phyloP scores from a whole-genome alignment of 345 rosid genomes.

The Brassica rapa region DNA sequence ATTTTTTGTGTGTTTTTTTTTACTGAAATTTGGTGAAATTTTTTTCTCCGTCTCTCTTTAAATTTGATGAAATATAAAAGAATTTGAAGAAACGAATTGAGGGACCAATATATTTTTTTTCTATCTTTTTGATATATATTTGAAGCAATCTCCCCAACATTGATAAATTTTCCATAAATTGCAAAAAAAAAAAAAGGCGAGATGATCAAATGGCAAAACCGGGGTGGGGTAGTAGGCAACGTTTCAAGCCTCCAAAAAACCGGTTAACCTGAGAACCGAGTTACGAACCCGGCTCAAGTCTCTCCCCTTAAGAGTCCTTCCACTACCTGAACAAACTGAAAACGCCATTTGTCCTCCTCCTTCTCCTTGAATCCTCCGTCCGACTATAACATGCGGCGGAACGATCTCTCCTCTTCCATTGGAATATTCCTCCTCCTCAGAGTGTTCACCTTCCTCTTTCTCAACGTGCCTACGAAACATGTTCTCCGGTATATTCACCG shows the following conservation, averaged over 20 bases:
- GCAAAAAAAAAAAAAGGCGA: neutral
- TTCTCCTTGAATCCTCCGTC: constrained; percentile 36
- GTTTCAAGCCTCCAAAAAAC: constrained; percentile 32
- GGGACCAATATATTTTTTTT: neutral
- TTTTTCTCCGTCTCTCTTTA: neutral
- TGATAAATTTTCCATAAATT: neutral
- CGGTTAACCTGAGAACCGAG: constrained; percentile 42
- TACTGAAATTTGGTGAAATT: neutral
- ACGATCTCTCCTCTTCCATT: constrained; percentile 21
- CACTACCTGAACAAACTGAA: constrained; percentile 37
- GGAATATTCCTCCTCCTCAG: constrained; percentile 24
- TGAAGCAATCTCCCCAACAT: neutral
- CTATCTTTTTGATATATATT: neutral
- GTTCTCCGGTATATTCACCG: constrained; percentile 36
- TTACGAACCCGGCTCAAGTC: constrained; percentile 36
- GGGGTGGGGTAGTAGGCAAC: too few relatives aligned
- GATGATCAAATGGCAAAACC: neutral
- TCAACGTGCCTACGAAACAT: constrained; percentile 3
- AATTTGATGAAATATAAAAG: neutral
- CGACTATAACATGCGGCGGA: constrained; percentile 45
- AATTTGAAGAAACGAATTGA: neutral
- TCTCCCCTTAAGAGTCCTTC: constrained; percentile 38
- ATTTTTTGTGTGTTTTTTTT: too few relatives aligned
- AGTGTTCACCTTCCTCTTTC: constrained; percentile 5
- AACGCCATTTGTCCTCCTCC: constrained; percentile 38